A percentile compares a stretch with the other conserved stretches of the same genome.
Evolutionary conservation across 768 basidiomycete genomes (phyloP).

Genomic region (Cystofilobasidium ferigula): DNA sequence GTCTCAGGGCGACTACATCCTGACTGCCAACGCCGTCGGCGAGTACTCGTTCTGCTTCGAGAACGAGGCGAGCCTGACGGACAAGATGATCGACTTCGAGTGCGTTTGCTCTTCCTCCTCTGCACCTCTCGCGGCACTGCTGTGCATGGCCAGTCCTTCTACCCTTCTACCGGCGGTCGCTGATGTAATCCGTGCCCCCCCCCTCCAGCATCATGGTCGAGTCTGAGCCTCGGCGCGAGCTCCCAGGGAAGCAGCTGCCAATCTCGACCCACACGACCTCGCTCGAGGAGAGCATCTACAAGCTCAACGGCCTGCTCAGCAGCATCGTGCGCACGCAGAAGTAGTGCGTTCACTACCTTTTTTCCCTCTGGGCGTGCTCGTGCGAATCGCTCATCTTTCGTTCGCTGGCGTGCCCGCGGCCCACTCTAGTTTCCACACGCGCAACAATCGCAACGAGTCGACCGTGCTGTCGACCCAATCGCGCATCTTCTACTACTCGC

Average conservation of each 20-base stretch:
- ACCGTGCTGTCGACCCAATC: conserved; percentile 81
- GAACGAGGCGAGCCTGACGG: conserved; percentile 89
- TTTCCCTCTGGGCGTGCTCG: background rate
- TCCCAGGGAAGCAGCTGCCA: conserved; percentile 68
- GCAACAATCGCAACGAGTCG: conserved; percentile 87
- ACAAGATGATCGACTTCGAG: conserved; percentile 58
- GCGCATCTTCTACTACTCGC: conserved; percentile 86
- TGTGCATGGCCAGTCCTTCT: background rate
- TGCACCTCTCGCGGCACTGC: background rate
- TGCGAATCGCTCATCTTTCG: background rate
- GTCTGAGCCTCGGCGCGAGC: conserved; percentile 81
- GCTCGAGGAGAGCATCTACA: conserved; percentile 90
- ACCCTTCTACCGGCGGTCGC: too few relatives aligned
- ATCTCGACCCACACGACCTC: conserved; percentile 84
- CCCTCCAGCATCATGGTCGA: conserved; percentile 74
- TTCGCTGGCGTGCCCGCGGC: conserved; percentile 10
- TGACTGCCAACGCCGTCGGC: conserved; percentile 74
- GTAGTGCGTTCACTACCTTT: conserved; percentile 52
- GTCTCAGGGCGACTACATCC: conserved; percentile 90
- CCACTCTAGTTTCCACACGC: conserved; percentile 81
- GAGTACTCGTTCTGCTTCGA: conserved; percentile 48
- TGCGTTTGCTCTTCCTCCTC: conserved; percentile 37
- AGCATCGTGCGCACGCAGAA: conserved; percentile 88
- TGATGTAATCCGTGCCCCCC: too few relatives aligned
- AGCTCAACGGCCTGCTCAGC: conserved; percentile 73